Conservation (phyloP, 176 grass and related monocot genomes). For the Chrysopogon serrulatus region DNA sequence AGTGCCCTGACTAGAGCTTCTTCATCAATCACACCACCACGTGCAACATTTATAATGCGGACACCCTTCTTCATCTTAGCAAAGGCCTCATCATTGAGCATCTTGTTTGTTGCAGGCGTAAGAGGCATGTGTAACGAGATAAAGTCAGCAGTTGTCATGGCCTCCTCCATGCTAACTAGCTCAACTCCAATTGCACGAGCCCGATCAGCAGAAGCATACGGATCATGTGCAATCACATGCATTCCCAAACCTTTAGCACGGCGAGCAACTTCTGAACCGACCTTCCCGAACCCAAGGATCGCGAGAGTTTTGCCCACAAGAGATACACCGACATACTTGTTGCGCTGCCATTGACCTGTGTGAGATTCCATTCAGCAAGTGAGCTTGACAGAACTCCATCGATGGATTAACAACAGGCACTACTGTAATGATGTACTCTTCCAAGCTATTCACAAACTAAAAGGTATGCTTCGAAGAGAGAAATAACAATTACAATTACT, state of each 20-base stretch:
- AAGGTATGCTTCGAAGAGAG: too few relatives aligned
- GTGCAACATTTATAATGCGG: constrained; percentile 82
- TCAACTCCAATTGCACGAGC: constrained; percentile 73
- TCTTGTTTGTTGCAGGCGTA: constrained; percentile 76
- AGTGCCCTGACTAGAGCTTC: constrained; percentile 80
- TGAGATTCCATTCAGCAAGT: neutral
- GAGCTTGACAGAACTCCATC: neutral
- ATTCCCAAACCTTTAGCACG: constrained; percentile 84
- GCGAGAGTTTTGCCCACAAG: constrained; percentile 75
- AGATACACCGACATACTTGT: constrained; percentile 85
- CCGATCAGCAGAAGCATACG: constrained; percentile 83
- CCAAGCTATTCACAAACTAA: neutral
- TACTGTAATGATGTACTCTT: neutral
- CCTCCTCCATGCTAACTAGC: constrained; percentile 74
- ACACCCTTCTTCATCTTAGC: constrained; percentile 89
- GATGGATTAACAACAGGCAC: neutral
- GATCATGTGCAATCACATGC: constrained; percentile 80
- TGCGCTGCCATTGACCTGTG: constrained; percentile 71
- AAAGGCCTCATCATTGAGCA: constrained; percentile 80
- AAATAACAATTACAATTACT: too few relatives aligned
- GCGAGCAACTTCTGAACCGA: constrained; percentile 75
- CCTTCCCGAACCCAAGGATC: constrained; percentile 88
- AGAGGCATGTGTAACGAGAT: constrained; percentile 89
- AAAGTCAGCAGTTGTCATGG: constrained; percentile 64
- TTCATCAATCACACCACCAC: constrained; percentile 91